Conservation (phyloP, 192 early-diverging fungal genomes). For the Coemansia sp. region DNA sequence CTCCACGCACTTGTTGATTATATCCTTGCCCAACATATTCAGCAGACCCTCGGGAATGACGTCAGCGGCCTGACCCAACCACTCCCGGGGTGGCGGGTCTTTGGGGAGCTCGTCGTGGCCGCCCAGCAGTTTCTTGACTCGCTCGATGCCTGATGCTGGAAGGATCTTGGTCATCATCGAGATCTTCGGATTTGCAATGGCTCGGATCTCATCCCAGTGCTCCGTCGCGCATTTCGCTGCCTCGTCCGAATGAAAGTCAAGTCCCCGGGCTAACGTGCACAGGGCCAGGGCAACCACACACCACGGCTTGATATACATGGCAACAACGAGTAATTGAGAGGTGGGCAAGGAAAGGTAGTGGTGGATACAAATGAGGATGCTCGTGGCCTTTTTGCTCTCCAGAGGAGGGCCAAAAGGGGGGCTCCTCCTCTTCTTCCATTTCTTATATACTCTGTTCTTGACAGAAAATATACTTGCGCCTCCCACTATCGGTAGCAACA, state of each 20-base stretch:
- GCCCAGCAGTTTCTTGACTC: conserved; percentile 14
- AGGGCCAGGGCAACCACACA: neutral
- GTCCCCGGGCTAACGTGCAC: neutral
- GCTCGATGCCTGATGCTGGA: conserved; percentile 4
- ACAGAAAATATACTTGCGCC: no score
- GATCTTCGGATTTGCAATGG: conserved; percentile 21
- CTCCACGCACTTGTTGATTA: conserved; percentile 30
- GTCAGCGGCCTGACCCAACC: conserved; percentile 28
- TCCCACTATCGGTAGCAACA: no score
- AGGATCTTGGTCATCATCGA: conserved; percentile 17
- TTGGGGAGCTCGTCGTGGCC: conserved; percentile 14
- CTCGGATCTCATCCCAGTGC: conserved; percentile 33
- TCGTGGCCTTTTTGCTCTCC: no score
- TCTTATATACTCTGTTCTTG: no score
- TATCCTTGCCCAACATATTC: conserved; percentile 33
- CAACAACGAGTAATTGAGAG: no score
- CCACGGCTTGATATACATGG: conserved; percentile 11
- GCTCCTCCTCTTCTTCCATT: no score
- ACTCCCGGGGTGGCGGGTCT: conserved; percentile 21
- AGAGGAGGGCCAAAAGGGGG: no score
- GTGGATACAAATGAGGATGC: no score
- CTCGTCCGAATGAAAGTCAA: conserved; percentile 35
- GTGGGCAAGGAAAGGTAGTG: no score
- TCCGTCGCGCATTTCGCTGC: conserved; percentile 18
- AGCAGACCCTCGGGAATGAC: conserved; percentile 24